Evolutionary conservation across 1,284 basidiomycete genomes (phyloP), one percentile per base, ranked within the genome.

Genomic region (Naganishia albida): DNA sequence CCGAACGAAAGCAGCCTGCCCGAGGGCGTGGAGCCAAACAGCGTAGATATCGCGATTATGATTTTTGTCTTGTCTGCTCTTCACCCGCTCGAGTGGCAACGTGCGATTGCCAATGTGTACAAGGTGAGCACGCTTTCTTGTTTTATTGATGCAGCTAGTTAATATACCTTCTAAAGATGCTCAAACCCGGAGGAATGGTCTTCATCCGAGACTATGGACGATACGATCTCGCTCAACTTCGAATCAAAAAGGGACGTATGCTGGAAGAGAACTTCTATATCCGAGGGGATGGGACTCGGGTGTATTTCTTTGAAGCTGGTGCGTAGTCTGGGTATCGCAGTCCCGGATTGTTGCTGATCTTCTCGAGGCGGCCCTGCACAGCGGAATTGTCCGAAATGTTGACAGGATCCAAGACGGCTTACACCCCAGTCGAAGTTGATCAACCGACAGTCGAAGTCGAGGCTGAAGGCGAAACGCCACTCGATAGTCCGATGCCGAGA

Each of bases 1-100:
- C 23, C 38, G 18, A 20, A 16, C 28, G 26, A n/a, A 8, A 75
- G 80, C 6, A 69, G 69, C 13, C 81, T 93, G 1, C 93, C 93
- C 0, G 80, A 83, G 1, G 85, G 83, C 30, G 74, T 94, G 20
- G 78, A 82, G 53, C 85, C 86, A 7, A 85, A 80, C 15, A 86
- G 84, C 12, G 87, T 94, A 18, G 93, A 99, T 74, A 86, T 98
- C 39, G 82, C 92, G 44, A 86, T 94, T n/a, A 85, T 97, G 69
- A 90, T 99, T 53, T 99, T 97, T 74, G 93, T 98, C 16, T 81
- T 99, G 62, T 94, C 91, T 62, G 96, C 96, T 0, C 80, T 99
- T 18, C 93, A 97, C 75, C 96, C 96, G 0, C 79, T 86, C 56
- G 95, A 99, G 81, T 99, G 96, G 96, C 76, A 80, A 0, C 85